Percentiles rank a stretch among this genome's conserved stretches.
Conservation (phyloP, 2,329 filamentous ascomycete genomes). For the Colletotrichum lini region DNA sequence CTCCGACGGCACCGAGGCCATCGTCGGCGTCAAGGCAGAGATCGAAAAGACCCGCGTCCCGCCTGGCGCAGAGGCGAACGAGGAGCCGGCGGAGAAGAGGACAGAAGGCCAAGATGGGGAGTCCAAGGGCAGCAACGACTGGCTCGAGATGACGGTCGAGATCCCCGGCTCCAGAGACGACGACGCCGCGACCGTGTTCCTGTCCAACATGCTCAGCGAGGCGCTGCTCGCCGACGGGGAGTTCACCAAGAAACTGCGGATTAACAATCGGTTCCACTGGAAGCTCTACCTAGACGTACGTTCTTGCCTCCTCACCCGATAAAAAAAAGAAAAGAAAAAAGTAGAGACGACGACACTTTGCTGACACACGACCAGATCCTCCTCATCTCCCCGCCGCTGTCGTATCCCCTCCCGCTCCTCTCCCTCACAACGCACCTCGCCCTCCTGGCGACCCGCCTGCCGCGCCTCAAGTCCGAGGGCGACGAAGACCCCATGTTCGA, state of each 20-base stretch:
- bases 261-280: constrained; percentile 96
- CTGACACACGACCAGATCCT: constrained; percentile 74
- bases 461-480: constrained; percentile 86
- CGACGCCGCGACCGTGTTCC: constrained; percentile 88
- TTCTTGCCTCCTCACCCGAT: constrained; percentile 42
- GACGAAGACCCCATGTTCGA: constrained; percentile 98
- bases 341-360: background rate
- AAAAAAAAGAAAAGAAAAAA: background rate
- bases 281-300: constrained; percentile 93
- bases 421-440: constrained; percentile 95
- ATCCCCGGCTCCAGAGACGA: constrained; percentile 93
- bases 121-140: constrained; percentile 70
- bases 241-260: constrained; percentile 81
- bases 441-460: constrained; percentile 87
- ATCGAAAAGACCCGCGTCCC: constrained; percentile 78
- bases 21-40: constrained; percentile 96
- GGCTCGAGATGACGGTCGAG: constrained; percentile 93
- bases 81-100: constrained; percentile 52
- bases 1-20: constrained; percentile 93
- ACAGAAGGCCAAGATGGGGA: constrained; percentile 49
- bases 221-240: constrained; percentile 82
- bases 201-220: constrained; percentile 91
- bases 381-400: constrained; percentile 91
- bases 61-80: constrained; percentile 52
- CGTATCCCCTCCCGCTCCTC: constrained; percentile 92